Conservation (phyloP, 768 basidiomycete species). For the Coprinopsis strossmayeri region DNA sequence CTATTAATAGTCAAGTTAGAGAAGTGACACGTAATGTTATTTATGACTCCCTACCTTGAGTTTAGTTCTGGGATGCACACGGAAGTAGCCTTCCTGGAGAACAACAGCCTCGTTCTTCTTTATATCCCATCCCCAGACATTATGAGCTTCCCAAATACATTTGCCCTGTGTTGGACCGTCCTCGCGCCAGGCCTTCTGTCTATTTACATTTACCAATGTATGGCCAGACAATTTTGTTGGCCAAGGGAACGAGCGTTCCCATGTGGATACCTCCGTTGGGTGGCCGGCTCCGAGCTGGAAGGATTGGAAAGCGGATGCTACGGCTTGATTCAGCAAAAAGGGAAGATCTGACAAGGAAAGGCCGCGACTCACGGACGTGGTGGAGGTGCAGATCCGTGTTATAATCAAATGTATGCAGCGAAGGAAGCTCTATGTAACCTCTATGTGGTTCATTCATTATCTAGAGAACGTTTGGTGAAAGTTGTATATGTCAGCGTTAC, state of each 20-base stretch:
- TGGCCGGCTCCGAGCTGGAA: conserved; percentile 91
- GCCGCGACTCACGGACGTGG: conserved; percentile 55
- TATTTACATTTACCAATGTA: conserved; percentile 52
- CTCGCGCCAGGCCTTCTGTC: conserved; percentile 59
- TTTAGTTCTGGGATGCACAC: conserved; percentile 56
- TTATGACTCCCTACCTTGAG: conserved; percentile 38
- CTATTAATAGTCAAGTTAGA: conserved; percentile 26
- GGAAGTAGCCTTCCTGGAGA: conserved; percentile 81
- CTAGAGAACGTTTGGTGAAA: conserved; percentile 30
- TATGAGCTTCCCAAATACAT: conserved; percentile 89
- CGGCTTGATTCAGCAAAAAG: not conserved
- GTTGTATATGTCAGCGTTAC: not conserved
- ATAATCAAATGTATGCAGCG: conserved; percentile 84
- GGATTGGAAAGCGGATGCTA: conserved; percentile 80
- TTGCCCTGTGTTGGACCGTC: conserved; percentile 68
- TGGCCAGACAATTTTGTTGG: conserved; percentile 65
- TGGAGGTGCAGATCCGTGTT: conserved; percentile 90
- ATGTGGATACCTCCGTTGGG: conserved; percentile 71
- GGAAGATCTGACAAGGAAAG: not conserved
- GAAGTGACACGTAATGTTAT: not conserved
- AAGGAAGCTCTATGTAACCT: conserved; percentile 81
- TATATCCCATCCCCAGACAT: conserved; percentile 87
- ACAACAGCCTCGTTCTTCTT: conserved; percentile 63
- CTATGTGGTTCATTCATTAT: conserved; percentile 94
- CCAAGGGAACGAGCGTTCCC: conserved; percentile 83